Evolutionary conservation across 2,329 filamentous ascomycete species (phyloP), one percentile per base, ranked within the genome.

Genomic region (Ceratocystiopsis minuta): DNA sequence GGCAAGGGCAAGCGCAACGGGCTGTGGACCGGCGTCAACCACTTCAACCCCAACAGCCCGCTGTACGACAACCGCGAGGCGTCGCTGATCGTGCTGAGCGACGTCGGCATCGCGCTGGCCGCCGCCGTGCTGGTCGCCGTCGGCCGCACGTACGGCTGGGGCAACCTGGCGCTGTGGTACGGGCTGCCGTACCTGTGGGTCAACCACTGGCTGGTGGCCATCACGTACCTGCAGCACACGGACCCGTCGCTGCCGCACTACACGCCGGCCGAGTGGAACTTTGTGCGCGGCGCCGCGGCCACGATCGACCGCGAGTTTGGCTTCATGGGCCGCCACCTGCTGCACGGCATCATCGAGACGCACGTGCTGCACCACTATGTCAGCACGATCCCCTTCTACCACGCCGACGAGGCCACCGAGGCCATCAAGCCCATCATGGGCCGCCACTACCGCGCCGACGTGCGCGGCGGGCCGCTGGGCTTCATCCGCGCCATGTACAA

Each of bases 171-270:
- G 46, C 80, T 98, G 48, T 96, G 90, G 88, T 98, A 98, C 66
- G 77, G 87, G 55, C 57, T 92, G 45, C 90, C 90, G 34, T 98
- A 96, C 61, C 70, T 95, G 47, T 95, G 88, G 88, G 87, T 95
- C 43, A 93, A 96, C 74, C 86, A 95, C 75, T 96, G 88, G 88
- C 80, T 96, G 43, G 84, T 96, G 51, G 86, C 87, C 59, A 95
- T 96, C 60, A 96, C 87, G 52, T 95, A 78, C 72, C 76, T 95
- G 47, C 87, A 96, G 65, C 87, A 96, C 72, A 95, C 88, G 56
- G 86, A 96, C 60, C 86, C 86, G 37, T 75, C 80, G 32, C 80
- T 95, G 41, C 88, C 88, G 46, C 87, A 95, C 70, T 96, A 95
- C 70, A 73, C 78, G 40, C 71, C 75, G 44, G 72, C 80, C 47